Conservation (phyloP, 495 filamentous ascomycete genomes). For the Xylaria sp. region DNA sequence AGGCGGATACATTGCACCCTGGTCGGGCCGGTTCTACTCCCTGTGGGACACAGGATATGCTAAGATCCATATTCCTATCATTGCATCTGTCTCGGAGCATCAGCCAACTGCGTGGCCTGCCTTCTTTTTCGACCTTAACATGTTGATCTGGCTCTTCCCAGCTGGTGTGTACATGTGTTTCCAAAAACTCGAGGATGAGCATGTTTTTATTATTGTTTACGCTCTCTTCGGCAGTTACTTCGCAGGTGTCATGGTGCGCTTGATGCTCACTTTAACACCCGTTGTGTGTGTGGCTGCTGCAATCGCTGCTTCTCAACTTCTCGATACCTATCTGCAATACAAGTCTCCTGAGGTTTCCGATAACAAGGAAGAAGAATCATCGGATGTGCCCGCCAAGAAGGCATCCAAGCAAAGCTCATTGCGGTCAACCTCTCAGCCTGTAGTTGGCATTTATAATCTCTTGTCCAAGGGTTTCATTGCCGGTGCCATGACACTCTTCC, state of each 20-base stretch:
- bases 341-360: conserved; percentile 60
- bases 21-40: conserved; percentile 99
- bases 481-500: conserved; percentile 74
- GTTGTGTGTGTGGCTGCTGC: conserved; percentile 96
- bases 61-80: conserved; percentile 99
- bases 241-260: conserved; percentile 97
- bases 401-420: conserved; percentile 62
- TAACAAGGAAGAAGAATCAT: conserved; percentile 55
- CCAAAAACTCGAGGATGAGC: conserved; percentile 90
- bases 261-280: conserved; percentile 97
- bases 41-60: conserved; percentile 99
- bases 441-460: conserved; percentile 83
- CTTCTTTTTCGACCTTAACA: conserved; percentile 98
- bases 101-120: conserved; percentile 99
- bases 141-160: conserved; percentile 99
- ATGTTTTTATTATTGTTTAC: conserved; percentile 98
- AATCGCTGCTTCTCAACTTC: conserved; percentile 83
- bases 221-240: conserved; percentile 96
- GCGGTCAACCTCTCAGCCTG: conserved; percentile 71
- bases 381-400: conserved; percentile 55
- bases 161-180: conserved; percentile 99
- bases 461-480: conserved; percentile 80
- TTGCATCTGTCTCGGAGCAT: conserved; percentile 98
- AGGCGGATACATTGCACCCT: conserved; percentile 91
- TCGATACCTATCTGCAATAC: conserved; percentile 81